Evolutionary conservation across 768 basidiomycete species (phyloP).

Genomic region (Pisolithus tinctorius): DNA sequence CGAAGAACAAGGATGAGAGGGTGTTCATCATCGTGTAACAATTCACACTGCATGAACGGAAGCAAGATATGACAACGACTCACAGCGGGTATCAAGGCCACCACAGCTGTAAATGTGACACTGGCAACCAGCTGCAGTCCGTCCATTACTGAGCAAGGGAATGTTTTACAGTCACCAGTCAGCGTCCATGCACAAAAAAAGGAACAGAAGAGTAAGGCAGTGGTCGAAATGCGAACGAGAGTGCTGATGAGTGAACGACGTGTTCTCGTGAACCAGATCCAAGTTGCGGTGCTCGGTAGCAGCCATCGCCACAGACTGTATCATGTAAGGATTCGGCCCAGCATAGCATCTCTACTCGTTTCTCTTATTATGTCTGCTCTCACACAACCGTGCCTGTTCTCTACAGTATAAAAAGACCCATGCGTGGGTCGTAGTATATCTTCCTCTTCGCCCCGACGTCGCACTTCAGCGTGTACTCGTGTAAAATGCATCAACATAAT

Average conservation of each 20-base stretch:
- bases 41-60: neutral
- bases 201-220: neutral
- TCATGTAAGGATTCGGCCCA: no score
- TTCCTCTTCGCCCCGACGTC: no score
- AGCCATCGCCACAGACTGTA: no score
- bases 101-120: constrained; percentile 14
- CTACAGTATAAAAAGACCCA: no score
- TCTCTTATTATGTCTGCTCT: no score
- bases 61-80: constrained; percentile 12
- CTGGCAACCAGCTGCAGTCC: constrained; percentile 12
- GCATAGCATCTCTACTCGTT: no score
- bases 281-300: no score
- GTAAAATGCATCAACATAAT: no score
- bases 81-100: constrained; percentile 21
- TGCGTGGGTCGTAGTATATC: no score
- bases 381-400: no score
- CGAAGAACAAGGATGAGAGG: constrained; percentile 94
- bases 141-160: constrained; percentile 18
- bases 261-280: neutral
- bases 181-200: neutral
- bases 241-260: neutral
- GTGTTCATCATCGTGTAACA: constrained; percentile 46
- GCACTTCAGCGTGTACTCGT: no score
- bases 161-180: neutral
- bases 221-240: neutral